Percentiles rank a stretch among this genome's conserved stretches.
Conservation (phyloP, 495 filamentous ascomycete genomes). For the Lepraria neglecta region DNA sequence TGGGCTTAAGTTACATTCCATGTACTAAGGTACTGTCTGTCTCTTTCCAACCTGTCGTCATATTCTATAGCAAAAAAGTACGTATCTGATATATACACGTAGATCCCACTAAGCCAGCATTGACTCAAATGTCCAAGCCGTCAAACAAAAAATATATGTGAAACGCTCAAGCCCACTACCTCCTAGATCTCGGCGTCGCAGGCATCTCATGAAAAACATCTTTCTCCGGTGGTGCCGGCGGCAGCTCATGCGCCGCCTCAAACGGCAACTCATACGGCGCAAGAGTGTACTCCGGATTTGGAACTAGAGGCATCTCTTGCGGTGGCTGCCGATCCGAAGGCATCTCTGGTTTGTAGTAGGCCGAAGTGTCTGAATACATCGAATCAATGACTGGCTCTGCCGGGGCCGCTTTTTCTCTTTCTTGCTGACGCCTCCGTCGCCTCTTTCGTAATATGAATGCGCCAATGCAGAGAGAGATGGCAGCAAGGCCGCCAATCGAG, state of each 20-base stretch:
- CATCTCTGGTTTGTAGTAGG: slow-evolving; percentile 15
- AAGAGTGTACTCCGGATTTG: not conserved
- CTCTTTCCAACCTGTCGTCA: not conserved
- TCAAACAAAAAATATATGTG: not conserved
- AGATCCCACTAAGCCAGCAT: not conserved
- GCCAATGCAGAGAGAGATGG: not conserved
- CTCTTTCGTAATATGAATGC: not conserved
- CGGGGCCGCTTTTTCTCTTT: not conserved
- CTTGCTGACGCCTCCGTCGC: not conserved
- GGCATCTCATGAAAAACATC: not conserved
- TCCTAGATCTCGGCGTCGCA: not conserved
- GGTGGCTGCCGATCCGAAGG: slow-evolving; percentile 17
- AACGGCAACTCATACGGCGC: slow-evolving; percentile 15
- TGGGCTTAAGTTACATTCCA: not conserved
- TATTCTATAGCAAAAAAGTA: not conserved
- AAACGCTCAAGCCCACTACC: not conserved
- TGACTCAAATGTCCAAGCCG: not conserved
- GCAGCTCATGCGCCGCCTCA: not conserved
- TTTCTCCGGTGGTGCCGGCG: not conserved
- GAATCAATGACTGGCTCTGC: not conserved
- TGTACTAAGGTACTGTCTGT: not conserved
- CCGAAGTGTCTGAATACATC: not conserved
- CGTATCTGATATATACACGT: not conserved
- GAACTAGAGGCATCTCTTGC: slow-evolving; percentile 12
- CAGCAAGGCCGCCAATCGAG: slow-evolving; percentile 2